Percentiles rank a stretch among this genome's conserved stretches.
These are phyloP conservation scores for Daldinia bambusicola DNA, from an alignment of 495 filamentous ascomycete species.

Conservation along the genomic window DNA sequence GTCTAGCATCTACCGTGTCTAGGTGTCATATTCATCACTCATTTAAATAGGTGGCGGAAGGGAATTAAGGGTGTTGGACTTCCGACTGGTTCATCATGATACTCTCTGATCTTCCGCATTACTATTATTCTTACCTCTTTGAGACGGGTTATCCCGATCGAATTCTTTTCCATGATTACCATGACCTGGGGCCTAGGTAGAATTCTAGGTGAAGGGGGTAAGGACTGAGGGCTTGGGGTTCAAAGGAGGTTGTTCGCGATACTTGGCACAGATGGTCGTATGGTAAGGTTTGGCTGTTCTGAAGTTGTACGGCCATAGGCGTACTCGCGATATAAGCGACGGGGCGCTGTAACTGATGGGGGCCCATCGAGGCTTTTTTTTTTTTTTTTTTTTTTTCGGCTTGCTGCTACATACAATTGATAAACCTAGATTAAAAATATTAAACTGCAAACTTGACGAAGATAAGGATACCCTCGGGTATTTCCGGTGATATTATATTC, in stretches of 20 bases:
- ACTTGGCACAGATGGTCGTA: slow-evolving; percentile 25
- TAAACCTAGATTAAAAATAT: slow-evolving; percentile 48
- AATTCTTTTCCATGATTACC: slow-evolving; percentile 46
- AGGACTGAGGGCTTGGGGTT: slow-evolving; percentile 33
- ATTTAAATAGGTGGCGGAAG: slow-evolving; percentile 9
- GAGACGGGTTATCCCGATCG: slow-evolving; percentile 32
- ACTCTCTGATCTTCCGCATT: slow-evolving; percentile 28
- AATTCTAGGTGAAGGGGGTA: slow-evolving; percentile 41
- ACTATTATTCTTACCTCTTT: slow-evolving; percentile 43
- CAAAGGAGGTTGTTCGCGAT: slow-evolving; percentile 25
- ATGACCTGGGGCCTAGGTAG: slow-evolving; percentile 43
- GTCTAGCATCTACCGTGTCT: background rate
- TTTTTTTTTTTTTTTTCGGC: slow-evolving; percentile 25
- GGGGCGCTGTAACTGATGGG: slow-evolving; percentile 8
- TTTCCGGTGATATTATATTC: background rate
- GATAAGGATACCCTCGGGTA: background rate
- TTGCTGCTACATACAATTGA: slow-evolving; percentile 38
- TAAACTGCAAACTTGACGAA: slow-evolving; percentile 44
- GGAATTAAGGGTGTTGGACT: slow-evolving; percentile 31
- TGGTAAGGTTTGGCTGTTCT: slow-evolving; percentile 31
- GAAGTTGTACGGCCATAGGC: slow-evolving; percentile 37
- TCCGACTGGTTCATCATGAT: slow-evolving; percentile 27
- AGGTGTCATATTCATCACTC: slow-evolving; percentile 8
- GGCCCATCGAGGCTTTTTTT: slow-evolving; percentile 32
- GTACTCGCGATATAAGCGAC: slow-evolving; percentile 6